A percentile compares a stretch with the other conserved stretches of the same genome.
These are phyloP conservation scores for Rhodotorula sp. DNA, from an alignment of 1,284 basidiomycete species.

Conservation along the genomic window DNA sequence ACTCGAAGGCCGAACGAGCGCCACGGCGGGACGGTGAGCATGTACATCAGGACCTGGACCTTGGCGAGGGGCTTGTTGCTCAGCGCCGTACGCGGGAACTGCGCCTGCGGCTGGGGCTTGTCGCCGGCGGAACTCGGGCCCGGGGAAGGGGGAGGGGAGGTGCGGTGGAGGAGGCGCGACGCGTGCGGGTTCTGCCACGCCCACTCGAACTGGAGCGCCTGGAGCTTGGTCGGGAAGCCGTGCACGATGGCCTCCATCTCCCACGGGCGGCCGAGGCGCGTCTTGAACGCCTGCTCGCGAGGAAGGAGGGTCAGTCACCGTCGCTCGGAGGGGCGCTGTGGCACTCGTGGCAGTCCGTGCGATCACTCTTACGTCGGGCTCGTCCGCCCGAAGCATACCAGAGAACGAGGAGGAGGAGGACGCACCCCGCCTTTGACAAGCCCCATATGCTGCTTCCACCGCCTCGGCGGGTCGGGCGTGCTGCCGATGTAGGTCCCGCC, in stretches of 20 bases:
- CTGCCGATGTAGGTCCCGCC: constrained; percentile 56
- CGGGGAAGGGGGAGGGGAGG: neutral
- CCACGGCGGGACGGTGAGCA: constrained; percentile 43
- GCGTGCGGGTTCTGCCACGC: constrained; percentile 77
- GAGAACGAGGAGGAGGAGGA: neutral
- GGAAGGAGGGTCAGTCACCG: neutral
- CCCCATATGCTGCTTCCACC: constrained; percentile 70
- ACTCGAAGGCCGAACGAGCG: constrained; percentile 29
- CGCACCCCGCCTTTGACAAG: constrained; percentile 59
- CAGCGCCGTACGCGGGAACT: constrained; percentile 32
- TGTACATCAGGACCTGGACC: constrained; percentile 46
- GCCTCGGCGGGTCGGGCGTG: constrained; percentile 70
- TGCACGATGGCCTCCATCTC: constrained; percentile 86
- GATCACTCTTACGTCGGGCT: no score
- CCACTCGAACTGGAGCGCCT: constrained; percentile 82
- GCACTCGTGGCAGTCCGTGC: no score
- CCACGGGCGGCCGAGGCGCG: constrained; percentile 73
- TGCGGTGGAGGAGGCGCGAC: constrained; percentile 53
- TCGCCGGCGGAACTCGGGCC: no score
- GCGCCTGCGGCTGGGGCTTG: constrained; percentile 30
- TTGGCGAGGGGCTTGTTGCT: constrained; percentile 45
- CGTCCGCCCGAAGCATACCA: no score
- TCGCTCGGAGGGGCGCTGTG: no score
- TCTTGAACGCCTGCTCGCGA: constrained; percentile 63
- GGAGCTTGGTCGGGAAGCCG: constrained; percentile 81